Evolutionary conservation across 345 rosid species (phyloP), one percentile per base, ranked within the genome.

Genomic region (Salix purpurea): DNA sequence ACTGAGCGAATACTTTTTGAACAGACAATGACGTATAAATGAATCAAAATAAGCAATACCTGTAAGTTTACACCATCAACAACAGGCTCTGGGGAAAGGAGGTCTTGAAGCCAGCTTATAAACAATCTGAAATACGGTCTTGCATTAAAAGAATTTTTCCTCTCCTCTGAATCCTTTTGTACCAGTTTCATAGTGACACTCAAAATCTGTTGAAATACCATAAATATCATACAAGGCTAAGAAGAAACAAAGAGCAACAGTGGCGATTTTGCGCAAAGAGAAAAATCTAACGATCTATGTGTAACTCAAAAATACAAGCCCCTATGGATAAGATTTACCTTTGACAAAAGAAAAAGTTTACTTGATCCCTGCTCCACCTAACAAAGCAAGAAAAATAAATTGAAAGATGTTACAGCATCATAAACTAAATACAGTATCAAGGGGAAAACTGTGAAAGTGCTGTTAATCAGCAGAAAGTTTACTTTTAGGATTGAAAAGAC

Each of bases 131-230:
- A 93, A 84, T 93, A 91, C 10, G 89, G 89, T 66, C 93, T 89
- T 2, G 88, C 90, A 80, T 91, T 88, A 71, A 88, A 89, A 82
- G 89, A 81, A 61, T 86, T 65, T 85, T 91, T 92, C 86, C 88
- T 94, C 75, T 91, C 98, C 74, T 96, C 99, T 1, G 94, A 92
- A 56, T 91, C 97, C 81, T 87, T 92, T 84, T 86, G 98, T 76
- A 92, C 87, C 83, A 81, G 82, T 89, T 86, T 93, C 81, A 96
- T 87, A 40, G 93, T 88, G 46, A 91, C 90, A 19, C 79, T 70
- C 84, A 96, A 80, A 74, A 93, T 91, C 99, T 93, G 92, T 50
- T 69, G 72, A 76, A 72, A 77, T 52, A 78, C 24, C 69, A 76
- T 67, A 52, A 74, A 32, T 60, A 79, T 77, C 14, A 75, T 26